A percentile compares a stretch with the other conserved stretches of the same genome.
Evolutionary conservation across 1,284 basidiomycete genomes (phyloP).

Genomic region (Vanrija sp.): DNA sequence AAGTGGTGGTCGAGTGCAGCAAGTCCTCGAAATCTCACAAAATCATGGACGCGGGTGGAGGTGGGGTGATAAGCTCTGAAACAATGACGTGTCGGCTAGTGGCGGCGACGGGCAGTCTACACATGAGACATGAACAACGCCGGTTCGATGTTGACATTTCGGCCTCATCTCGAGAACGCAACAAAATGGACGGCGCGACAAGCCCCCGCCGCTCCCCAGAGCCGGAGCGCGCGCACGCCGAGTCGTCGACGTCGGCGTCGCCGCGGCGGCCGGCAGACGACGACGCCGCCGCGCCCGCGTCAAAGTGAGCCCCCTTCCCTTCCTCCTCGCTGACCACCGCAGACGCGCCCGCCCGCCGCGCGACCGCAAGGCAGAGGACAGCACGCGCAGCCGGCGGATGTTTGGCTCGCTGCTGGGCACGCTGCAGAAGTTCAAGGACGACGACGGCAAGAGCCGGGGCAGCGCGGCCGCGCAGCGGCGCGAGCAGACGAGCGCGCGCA

Average conservation of each 20-base stretch:
- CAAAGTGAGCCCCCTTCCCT: constrained; percentile 1
- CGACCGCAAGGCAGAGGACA: constrained; percentile 37
- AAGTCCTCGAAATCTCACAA: background rate
- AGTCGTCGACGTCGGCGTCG: background rate
- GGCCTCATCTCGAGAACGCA: too few species aligned
- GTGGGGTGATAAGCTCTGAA: too few species aligned
- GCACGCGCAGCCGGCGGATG: constrained; percentile 40
- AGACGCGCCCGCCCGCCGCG: constrained; percentile 32
- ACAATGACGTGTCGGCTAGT: too few species aligned
- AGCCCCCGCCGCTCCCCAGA: too few species aligned
- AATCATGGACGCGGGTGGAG: too few species aligned
- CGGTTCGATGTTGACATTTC: too few species aligned
- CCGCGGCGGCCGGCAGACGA: background rate
- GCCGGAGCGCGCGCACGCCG: background rate
- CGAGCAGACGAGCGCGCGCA: constrained; percentile 41
- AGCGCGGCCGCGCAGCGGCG: constrained; percentile 13
- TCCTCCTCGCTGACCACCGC: background rate
- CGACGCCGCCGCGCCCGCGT: background rate
- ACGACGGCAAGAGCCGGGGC: constrained; percentile 37
- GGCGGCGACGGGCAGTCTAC: too few species aligned
- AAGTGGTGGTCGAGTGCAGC: background rate
- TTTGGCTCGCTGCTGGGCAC: constrained; percentile 48
- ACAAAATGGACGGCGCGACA: too few species aligned
- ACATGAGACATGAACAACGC: too few species aligned
- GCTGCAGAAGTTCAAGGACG: constrained; percentile 47